phyloP scores from a whole-genome alignment of 2,329 filamentous ascomycete genomes.

The Pyrenochaeta sp. region DNA sequence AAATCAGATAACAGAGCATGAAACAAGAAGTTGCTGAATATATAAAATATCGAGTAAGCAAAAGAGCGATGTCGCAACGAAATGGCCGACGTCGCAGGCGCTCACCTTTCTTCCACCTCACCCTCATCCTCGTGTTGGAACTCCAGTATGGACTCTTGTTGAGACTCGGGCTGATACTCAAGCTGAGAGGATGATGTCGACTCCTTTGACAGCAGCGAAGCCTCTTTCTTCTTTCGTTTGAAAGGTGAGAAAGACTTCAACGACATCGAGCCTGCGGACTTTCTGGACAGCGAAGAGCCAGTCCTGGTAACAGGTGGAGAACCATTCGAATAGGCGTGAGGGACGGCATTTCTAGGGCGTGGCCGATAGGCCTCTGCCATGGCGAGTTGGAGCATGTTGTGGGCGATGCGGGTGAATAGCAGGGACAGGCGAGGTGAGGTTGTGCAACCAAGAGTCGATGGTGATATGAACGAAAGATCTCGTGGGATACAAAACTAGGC shows the following conservation, averaged over 20 bases:
- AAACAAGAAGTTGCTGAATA: not conserved
- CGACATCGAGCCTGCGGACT: not conserved
- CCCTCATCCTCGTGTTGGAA: not conserved
- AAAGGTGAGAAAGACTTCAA: not conserved
- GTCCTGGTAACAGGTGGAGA: not conserved
- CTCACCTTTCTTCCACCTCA: not conserved
- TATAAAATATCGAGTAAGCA: no score
- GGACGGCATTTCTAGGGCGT: not conserved
- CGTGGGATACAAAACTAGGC: not conserved
- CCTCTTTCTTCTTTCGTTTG: not conserved
- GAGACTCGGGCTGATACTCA: not conserved
- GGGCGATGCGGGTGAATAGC: not conserved
- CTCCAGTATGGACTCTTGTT: not conserved
- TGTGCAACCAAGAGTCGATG: not conserved
- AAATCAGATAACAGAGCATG: not conserved
- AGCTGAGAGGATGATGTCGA: not conserved
- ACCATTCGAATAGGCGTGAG: not conserved
- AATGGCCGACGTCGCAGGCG: not conserved
- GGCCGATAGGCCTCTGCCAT: conserved; percentile 13
- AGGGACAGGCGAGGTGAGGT: not conserved
- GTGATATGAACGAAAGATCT: not conserved
- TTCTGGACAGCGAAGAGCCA: not conserved
- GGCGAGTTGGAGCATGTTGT: conserved; percentile 10
- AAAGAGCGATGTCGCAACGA: not conserved
- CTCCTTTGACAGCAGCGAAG: not conserved